A percentile compares a stretch with the other conserved stretches of the same genome.
Evolutionary conservation across 164 flowering plant genomes (phyloP).

Genomic region (Saururus chinensis): DNA sequence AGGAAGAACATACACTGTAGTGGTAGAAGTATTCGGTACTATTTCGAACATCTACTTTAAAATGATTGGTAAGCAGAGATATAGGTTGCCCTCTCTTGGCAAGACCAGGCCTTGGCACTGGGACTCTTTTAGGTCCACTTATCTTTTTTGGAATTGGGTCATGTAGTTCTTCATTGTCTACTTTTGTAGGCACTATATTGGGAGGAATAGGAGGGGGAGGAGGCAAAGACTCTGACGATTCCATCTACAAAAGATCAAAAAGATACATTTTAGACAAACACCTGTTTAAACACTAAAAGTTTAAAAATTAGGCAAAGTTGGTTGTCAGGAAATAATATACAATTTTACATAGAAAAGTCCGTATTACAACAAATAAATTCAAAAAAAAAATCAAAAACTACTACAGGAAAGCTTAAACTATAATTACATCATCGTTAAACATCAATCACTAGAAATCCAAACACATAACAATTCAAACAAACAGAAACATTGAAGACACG

Average conservation of each 20-base stretch:
- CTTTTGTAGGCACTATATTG: conserved; percentile 43
- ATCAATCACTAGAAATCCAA: too few relatives aligned
- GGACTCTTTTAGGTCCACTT: conserved; percentile 27
- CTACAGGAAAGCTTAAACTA: too few relatives aligned
- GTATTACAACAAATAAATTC: too few relatives aligned
- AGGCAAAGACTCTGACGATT: conserved; percentile 28
- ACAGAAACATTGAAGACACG: too few relatives aligned
- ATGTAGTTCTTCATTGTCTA: conserved; percentile 8
- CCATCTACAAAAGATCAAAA: neutral
- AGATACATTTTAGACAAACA: too few relatives aligned
- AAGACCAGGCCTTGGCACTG: conserved; percentile 53
- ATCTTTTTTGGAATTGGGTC: conserved; percentile 24
- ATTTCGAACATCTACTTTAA: conserved; percentile 49
- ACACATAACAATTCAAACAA: too few relatives aligned
- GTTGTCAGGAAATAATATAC: too few relatives aligned
- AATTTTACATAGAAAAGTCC: too few relatives aligned
- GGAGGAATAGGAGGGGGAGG: conserved; percentile 83
- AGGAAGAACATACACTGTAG: conserved; percentile 60
- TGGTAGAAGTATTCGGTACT: conserved; percentile 62
- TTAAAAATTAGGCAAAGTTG: too few relatives aligned
- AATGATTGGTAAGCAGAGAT: conserved; percentile 66
- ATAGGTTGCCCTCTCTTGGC: conserved; percentile 59
- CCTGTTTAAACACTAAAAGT: too few relatives aligned
- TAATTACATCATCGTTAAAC: too few relatives aligned
- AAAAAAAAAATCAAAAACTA: too few relatives aligned